Evolutionary conservation across 371 early-diverging fungal species (phyloP), one percentile per base, ranked within the genome.

Genomic region (Lichtheimia ornata): DNA sequence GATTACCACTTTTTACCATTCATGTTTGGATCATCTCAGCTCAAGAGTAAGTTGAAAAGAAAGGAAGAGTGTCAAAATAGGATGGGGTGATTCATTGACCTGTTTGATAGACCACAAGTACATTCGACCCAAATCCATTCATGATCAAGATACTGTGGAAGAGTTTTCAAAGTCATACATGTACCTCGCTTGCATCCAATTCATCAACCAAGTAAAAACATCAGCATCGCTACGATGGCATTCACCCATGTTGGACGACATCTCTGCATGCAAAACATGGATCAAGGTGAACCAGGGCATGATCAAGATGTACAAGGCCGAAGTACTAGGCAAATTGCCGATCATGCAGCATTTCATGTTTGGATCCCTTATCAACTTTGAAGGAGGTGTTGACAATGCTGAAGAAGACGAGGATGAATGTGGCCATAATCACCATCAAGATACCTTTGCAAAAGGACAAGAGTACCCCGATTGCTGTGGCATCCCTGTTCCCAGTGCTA

Each of bases 291-390:
- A 98, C 69, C 74, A 86, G 27, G 99, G 99, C 15, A 90, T 98
- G 90, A 77, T 97, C 72, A 98, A 97, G 74, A 98, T 99, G 99
- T 99, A 98, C 76, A 85, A 91, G 56, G 97, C 91, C 0, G 98
- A 99, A 72, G 99, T 99, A 4, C 81, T 99, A 41, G 83, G 85
- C 27, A 98, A 97, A 76, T 71, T 97, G 25, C 99, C 99, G 0
- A 97, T 99, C 50, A 96, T 99, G 88, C 99, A 99, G 75, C 99
- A 99, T 70, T 95, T 99, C 70, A 84, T 94, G 74, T 99, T 98
- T 87, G 99, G 99, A 13, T 78, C 73, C 5, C 58, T 88, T 17
- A 72, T 89, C 25, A 62, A 66, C 2, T 89, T 88, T 70, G 83
- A 88, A 52, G 88, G 87, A 5, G 79, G 79, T 0, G 53, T 65